Evolutionary conservation across 345 rosid genomes (phyloP), one percentile per base, ranked within the genome.

Genomic region (Moricandia arvensis): DNA sequence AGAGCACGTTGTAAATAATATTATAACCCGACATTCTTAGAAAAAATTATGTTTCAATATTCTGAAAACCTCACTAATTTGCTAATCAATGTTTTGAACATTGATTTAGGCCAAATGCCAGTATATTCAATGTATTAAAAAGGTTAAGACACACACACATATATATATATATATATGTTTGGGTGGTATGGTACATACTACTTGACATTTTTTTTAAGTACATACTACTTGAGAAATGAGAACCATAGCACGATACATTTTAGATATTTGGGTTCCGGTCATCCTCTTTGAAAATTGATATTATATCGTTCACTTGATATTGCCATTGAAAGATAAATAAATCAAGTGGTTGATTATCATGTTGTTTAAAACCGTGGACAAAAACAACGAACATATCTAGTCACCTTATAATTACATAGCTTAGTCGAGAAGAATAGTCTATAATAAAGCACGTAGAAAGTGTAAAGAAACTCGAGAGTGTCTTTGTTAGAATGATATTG

Each of bases 401-500:
- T 69, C 59, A 45, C 17, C 53, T 45, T 45, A 45, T n/a, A 45
- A 45, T n/a, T 45, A 45, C 16, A 43, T 43, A n/a, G 17, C 53
- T 45, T 45, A 7, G 53, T 45, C 4, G 53, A n/a, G 53, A 45
- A 45, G 53, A 45, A 45, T 45, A 45, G 53, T 45, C 53, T n/a
- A 45, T 13, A 43, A 58, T 33, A 59, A 66, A 75, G 34, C 17
- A 51, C 51, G 57, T 61, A 27, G 26, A 60, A 27, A 75, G 51
- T 75, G 61, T 67, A 60, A 66, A 34, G 73, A 68, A 61, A 34
- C 80, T 64, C 75, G 75, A 70, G 80, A 70, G 71, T 76, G 80
- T 70, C 65, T 55, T 41, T 76, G 71, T 47, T 57, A 11, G 61
- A 76, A 76, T 76, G 61, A 76, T 70, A 70, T 6, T 76, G 75